phyloP scores from a whole-genome alignment of 2,329 filamentous ascomycete species.

The Phoma sp. region DNA sequence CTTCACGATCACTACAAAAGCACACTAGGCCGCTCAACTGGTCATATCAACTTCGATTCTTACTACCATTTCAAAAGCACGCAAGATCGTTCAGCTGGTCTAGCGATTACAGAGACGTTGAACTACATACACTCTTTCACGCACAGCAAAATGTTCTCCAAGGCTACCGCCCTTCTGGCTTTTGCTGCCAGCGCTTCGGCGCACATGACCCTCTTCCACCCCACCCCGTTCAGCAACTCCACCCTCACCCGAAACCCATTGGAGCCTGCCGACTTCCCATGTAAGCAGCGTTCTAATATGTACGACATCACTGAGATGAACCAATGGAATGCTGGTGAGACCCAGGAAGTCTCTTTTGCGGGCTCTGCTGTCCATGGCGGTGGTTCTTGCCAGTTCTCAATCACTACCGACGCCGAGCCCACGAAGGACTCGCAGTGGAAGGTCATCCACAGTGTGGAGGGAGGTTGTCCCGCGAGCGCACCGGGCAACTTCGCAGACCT shows the following conservation, averaged over 20 bases:
- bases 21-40: background rate
- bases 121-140: conserved; percentile 19
- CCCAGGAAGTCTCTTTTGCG: conserved; percentile 34
- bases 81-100: conserved; percentile 46
- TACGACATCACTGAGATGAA: conserved; percentile 64
- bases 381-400: conserved; percentile 86
- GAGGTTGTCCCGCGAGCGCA: conserved; percentile 75
- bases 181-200: conserved; percentile 67
- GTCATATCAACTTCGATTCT: conserved; percentile 12
- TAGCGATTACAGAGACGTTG: conserved; percentile 42
- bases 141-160: conserved; percentile 56
- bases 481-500: conserved; percentile 49
- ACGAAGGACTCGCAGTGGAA: conserved; percentile 70
- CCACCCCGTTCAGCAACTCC: conserved; percentile 64
- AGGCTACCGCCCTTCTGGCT: conserved; percentile 57
- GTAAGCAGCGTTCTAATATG: conserved; percentile 67
- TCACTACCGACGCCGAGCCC: conserved; percentile 80
- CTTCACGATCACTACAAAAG: too few relatives aligned
- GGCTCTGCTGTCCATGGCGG: conserved; percentile 79
- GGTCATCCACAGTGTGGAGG: conserved; percentile 86
- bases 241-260: conserved; percentile 70
- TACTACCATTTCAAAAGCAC: conserved; percentile 23
- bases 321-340: conserved; percentile 62
- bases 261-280: conserved; percentile 72
- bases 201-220: conserved; percentile 76